These are phyloP conservation scores for Cicer pinnatifidum DNA, from an alignment of 306 rosid species.

Conservation along the genomic window DNA sequence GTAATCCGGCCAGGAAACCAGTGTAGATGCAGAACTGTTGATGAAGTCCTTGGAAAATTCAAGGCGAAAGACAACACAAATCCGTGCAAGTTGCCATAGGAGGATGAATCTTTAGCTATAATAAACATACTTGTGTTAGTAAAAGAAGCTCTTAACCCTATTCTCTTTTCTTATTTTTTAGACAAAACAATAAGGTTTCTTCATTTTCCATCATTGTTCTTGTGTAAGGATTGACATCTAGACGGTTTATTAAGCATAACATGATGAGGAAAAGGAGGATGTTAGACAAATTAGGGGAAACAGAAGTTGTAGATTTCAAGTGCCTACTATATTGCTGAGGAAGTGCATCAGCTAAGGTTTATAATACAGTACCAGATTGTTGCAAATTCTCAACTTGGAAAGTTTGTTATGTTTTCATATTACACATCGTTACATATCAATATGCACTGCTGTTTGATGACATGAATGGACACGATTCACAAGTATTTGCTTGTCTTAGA, in stretches of 20 bases:
- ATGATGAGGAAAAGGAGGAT: background rate
- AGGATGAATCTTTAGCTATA: conserved; percentile 36
- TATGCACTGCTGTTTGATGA: background rate
- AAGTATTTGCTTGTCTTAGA: background rate
- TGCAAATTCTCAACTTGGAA: background rate
- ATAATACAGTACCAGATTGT: background rate
- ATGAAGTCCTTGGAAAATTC: conserved; percentile 85
- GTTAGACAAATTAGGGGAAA: background rate
- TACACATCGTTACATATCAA: background rate
- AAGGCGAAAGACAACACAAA: conserved; percentile 65
- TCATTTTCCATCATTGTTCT: background rate
- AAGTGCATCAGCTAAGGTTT: background rate
- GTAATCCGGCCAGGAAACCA: conserved; percentile 88
- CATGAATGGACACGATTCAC: background rate
- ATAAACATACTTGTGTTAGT: conserved; percentile 24
- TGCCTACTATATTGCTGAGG: background rate
- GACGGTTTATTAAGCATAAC: background rate
- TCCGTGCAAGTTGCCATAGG: conserved; percentile 78
- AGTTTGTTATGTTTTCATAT: background rate
- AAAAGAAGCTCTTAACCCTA: background rate
- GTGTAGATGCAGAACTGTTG: conserved; percentile 86
- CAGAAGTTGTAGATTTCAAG: conserved; percentile 5
- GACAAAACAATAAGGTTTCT: conserved; percentile 10
- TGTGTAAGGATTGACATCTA: conserved; percentile 27
- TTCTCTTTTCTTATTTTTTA: background rate